Conservation (phyloP, 768 basidiomycete species). For the Harrya chromipes region DNA sequence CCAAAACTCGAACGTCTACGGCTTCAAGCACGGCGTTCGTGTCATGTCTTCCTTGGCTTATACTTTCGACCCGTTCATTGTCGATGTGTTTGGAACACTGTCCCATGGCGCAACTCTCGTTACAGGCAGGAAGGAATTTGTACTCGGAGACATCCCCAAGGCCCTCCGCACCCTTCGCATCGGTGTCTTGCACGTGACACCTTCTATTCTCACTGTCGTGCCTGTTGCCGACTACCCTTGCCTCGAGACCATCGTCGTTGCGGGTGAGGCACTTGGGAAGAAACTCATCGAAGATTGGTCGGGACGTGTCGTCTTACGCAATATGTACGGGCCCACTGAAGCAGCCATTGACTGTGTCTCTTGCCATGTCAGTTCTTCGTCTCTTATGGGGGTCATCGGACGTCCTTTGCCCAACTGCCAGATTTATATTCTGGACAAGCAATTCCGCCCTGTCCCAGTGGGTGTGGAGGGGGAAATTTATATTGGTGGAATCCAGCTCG, state of each 20-base stretch:
- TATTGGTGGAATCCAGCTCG: slow-evolving; percentile 21
- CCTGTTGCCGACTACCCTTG: slow-evolving; percentile 25
- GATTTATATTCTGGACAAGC: slow-evolving; percentile 29
- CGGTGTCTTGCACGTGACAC: slow-evolving; percentile 28
- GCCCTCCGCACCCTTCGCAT: slow-evolving; percentile 27
- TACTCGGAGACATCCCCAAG: slow-evolving; percentile 30
- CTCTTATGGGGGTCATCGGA: slow-evolving; percentile 26
- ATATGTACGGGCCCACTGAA: slow-evolving; percentile 36
- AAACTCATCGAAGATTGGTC: slow-evolving; percentile 26
- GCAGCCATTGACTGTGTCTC: slow-evolving; percentile 30
- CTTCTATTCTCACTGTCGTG: slow-evolving; percentile 29
- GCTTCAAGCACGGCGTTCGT: slow-evolving; percentile 22
- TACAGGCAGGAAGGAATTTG: slow-evolving; percentile 23
- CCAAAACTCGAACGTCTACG: slow-evolving; percentile 20
- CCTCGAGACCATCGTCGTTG: slow-evolving; percentile 28
- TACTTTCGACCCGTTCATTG: slow-evolving; percentile 27
- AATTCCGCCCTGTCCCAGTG: slow-evolving; percentile 24
- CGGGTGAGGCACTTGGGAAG: slow-evolving; percentile 22
- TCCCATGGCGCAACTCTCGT: slow-evolving; percentile 21
- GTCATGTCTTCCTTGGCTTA: slow-evolving; percentile 30
- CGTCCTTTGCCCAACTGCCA: slow-evolving; percentile 30
- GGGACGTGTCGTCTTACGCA: slow-evolving; percentile 24
- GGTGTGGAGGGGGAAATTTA: slow-evolving; percentile 29
- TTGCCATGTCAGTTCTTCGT: slow-evolving; percentile 21
- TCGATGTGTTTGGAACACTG: slow-evolving; percentile 18